Percentiles rank a stretch among this genome's conserved stretches.
phyloP scores from a whole-genome alignment of 176 grass and related monocot species.

The Dendrocalamus sinicus region DNA sequence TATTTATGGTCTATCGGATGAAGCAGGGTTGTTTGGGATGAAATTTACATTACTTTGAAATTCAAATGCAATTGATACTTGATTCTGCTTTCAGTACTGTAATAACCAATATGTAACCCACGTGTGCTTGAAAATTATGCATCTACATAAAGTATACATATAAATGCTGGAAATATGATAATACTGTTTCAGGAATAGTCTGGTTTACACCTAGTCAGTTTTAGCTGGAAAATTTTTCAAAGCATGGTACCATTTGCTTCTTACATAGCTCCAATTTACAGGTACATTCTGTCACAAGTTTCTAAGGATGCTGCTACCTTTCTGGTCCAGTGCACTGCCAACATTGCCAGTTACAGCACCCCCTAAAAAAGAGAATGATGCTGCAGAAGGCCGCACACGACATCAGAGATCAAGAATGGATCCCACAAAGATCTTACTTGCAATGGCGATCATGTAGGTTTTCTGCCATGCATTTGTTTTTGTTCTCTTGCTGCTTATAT shows the following conservation, averaged over 20 bases:
- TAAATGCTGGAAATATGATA: background rate
- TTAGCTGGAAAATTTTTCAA: slow-evolving; percentile 13
- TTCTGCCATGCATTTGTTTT: slow-evolving; percentile 21
- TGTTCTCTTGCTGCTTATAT: background rate
- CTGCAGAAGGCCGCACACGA: slow-evolving; percentile 63
- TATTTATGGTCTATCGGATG: background rate
- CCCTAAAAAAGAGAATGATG: slow-evolving; percentile 73
- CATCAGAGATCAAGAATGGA: slow-evolving; percentile 87
- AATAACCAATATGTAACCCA: background rate
- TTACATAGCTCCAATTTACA: slow-evolving; percentile 49
- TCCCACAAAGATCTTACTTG: slow-evolving; percentile 88
- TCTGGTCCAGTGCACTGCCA: slow-evolving; percentile 91
- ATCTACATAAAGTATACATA: slow-evolving; percentile 26
- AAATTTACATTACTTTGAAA: slow-evolving; percentile 21
- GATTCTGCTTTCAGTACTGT: background rate
- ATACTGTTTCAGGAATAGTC: slow-evolving; percentile 6
- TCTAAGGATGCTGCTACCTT: slow-evolving; percentile 94
- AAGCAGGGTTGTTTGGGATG: slow-evolving; percentile 4
- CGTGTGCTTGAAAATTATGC: background rate
- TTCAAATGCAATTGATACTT: background rate
- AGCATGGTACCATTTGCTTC: slow-evolving; percentile 34
- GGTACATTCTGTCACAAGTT: slow-evolving; percentile 86
- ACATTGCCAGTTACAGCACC: slow-evolving; percentile 88
- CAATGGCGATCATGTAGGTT: slow-evolving; percentile 85
- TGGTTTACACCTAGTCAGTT: slow-evolving; percentile 23